A percentile compares a stretch with the other conserved stretches of the same genome.
These are phyloP conservation scores for Oryza coarctata DNA, from an alignment of 176 grass and related monocot genomes.

Conservation along the genomic window DNA sequence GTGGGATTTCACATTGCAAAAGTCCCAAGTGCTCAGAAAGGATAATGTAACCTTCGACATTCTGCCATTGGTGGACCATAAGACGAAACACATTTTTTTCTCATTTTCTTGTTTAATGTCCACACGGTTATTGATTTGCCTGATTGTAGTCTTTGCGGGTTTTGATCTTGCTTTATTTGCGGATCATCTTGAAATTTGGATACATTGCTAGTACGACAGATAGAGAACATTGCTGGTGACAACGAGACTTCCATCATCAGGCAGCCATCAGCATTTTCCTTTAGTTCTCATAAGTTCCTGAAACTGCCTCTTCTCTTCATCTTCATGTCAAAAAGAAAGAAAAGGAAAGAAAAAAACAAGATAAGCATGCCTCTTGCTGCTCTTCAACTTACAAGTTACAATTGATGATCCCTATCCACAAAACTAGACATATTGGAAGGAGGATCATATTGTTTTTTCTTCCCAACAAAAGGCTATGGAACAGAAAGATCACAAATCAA, in stretches of 20 bases:
- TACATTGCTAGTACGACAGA: neutral
- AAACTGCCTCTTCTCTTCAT: neutral
- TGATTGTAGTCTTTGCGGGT: neutral
- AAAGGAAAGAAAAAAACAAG: neutral
- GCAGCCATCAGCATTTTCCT: neutral
- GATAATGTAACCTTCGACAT: slow-evolving; percentile 32
- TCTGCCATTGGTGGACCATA: neutral
- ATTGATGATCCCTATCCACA: neutral
- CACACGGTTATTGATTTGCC: slow-evolving; percentile 5
- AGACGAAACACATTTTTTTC: neutral
- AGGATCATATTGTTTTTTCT: neutral
- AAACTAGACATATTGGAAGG: neutral
- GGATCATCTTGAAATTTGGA: neutral
- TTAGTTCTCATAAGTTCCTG: neutral
- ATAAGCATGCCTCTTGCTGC: neutral
- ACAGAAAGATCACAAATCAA: slow-evolving; percentile 30
- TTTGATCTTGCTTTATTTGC: neutral
- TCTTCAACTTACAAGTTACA: neutral
- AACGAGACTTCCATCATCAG: neutral
- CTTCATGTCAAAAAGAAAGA: too few relatives aligned
- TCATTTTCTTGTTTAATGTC: slow-evolving; percentile 1
- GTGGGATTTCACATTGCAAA: slow-evolving; percentile 34
- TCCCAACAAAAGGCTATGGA: slow-evolving; percentile 26
- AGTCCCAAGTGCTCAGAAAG: slow-evolving; percentile 24
- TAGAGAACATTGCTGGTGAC: neutral